phyloP scores from a whole-genome alignment of 1,139 yeast genomes.

The Candida tetrigidarum region DNA sequence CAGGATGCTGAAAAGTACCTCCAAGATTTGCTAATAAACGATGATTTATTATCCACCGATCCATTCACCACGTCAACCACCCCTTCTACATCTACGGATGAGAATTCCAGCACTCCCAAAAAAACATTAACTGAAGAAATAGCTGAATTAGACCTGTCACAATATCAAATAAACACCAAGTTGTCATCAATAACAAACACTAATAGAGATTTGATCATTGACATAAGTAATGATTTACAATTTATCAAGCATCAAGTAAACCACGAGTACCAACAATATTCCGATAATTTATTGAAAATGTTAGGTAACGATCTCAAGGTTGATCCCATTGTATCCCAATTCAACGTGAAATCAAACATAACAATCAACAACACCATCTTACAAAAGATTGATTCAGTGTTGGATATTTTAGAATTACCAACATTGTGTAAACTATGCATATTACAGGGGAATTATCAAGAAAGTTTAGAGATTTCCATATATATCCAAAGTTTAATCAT shows the following conservation, averaged over 20 bases:
- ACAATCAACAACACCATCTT: slow-evolving; percentile 44
- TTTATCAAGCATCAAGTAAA: slow-evolving; percentile 27
- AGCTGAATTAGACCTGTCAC: slow-evolving; percentile 46
- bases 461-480: slow-evolving; percentile 79
- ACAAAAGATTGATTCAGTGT: slow-evolving; percentile 68
- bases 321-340: slow-evolving; percentile 19
- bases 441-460: slow-evolving; percentile 84
- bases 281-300: slow-evolving; percentile 24
- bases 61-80: slow-evolving; percentile 24
- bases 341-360: slow-evolving; percentile 19
- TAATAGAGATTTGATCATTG: slow-evolving; percentile 46
- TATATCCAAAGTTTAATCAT: slow-evolving; percentile 68
- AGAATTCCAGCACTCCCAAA: slow-evolving; percentile 13
- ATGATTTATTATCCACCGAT: slow-evolving; percentile 47
- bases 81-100: background rate
- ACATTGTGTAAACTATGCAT: slow-evolving; percentile 83
- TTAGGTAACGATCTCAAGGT: slow-evolving; percentile 22
- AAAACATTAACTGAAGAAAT: slow-evolving; percentile 48
- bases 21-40: slow-evolving; percentile 39
- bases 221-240: slow-evolving; percentile 37
- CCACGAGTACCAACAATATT: slow-evolving; percentile 26
- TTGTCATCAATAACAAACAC: slow-evolving; percentile 39
- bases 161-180: slow-evolving; percentile 33
- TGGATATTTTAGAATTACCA: slow-evolving; percentile 84
- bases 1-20: slow-evolving; percentile 24